phyloP scores from a whole-genome alignment of 306 rosid genomes.

The Vicia faba region DNA sequence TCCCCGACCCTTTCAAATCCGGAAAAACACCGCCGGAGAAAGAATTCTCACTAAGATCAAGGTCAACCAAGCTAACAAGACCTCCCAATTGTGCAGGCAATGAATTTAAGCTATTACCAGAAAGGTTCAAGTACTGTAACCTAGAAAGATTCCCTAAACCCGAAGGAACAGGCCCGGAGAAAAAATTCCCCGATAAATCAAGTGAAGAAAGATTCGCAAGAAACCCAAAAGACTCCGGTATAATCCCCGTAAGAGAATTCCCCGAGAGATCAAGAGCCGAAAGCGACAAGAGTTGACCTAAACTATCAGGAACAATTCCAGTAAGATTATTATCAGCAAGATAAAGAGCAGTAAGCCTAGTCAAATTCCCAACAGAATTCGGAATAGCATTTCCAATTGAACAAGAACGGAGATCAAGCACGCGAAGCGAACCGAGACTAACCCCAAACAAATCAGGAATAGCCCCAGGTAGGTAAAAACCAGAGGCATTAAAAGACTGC shows the following conservation, averaged over 20 bases:
- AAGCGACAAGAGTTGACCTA: constrained; percentile 61
- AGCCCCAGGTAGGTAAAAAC: constrained; percentile 67
- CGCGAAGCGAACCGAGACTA: constrained; percentile 45
- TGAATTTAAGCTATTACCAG: constrained; percentile 58
- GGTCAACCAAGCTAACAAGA: constrained; percentile 71
- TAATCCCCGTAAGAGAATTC: constrained; percentile 58
- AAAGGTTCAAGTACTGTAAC: constrained; percentile 77
- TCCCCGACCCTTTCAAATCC: constrained; percentile 60
- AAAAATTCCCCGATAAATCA: constrained; percentile 65
- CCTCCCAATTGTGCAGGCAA: constrained; percentile 65
- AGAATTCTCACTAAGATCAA: constrained; percentile 77
- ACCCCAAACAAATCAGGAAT: constrained; percentile 81
- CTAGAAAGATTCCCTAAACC: constrained; percentile 59
- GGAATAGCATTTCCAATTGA: constrained; percentile 69
- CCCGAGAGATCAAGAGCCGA: constrained; percentile 71
- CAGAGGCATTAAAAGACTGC: constrained; percentile 79
- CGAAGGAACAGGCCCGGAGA: constrained; percentile 57
- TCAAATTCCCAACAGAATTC: constrained; percentile 61
- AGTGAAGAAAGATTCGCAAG: constrained; percentile 68
- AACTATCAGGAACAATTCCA: constrained; percentile 60
- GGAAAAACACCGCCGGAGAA: constrained; percentile 53
- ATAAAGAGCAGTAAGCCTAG: constrained; percentile 63
- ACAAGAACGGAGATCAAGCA: constrained; percentile 86
- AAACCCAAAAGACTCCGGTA: constrained; percentile 52
- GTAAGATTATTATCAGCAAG: constrained; percentile 70